Percentiles rank a stretch among this genome's conserved stretches.
These are phyloP conservation scores for Protea cynaroides DNA, from an alignment of 164 flowering plant species.

Conservation along the genomic window DNA sequence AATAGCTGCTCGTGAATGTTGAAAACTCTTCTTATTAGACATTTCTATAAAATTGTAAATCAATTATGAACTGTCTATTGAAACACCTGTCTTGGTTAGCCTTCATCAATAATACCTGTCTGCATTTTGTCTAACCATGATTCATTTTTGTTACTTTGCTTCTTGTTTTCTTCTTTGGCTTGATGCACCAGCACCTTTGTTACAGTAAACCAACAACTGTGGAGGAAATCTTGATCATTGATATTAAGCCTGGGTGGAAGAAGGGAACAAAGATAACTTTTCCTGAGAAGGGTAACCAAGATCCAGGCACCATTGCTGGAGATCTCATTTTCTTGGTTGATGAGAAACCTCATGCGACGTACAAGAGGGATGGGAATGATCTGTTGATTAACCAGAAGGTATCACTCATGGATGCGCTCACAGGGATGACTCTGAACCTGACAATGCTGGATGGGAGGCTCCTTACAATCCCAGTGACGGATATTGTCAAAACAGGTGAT, in stretches of 20 bases:
- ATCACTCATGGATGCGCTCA: slow-evolving; percentile 74
- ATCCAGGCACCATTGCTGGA: slow-evolving; percentile 62
- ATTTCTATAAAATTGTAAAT: too few relatives aligned
- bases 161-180: neutral
- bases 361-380: slow-evolving; percentile 82
- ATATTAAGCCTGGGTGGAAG: slow-evolving; percentile 95
- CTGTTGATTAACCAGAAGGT: slow-evolving; percentile 54
- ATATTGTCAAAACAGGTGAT: slow-evolving; percentile 66
- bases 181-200: neutral
- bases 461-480: slow-evolving; percentile 47
- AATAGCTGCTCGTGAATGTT: too few relatives aligned
- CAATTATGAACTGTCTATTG: too few relatives aligned
- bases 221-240: slow-evolving; percentile 82
- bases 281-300: slow-evolving; percentile 81
- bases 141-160: slow-evolving; percentile 17
- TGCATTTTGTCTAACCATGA: slow-evolving; percentile 24
- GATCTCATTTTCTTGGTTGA: slow-evolving; percentile 80
- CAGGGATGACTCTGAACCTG: slow-evolving; percentile 69
- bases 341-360: slow-evolving; percentile 81
- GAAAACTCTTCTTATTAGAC: too few relatives aligned
- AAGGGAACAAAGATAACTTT: slow-evolving; percentile 95
- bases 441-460: slow-evolving; percentile 69
- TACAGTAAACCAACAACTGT: slow-evolving; percentile 45
- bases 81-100: too few relatives aligned
- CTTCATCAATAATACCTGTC: too few relatives aligned